A percentile compares a stretch with the other conserved stretches of the same genome.
These are phyloP conservation scores for Amanita rimosa DNA, from an alignment of 768 basidiomycete genomes.

Conservation along the genomic window DNA sequence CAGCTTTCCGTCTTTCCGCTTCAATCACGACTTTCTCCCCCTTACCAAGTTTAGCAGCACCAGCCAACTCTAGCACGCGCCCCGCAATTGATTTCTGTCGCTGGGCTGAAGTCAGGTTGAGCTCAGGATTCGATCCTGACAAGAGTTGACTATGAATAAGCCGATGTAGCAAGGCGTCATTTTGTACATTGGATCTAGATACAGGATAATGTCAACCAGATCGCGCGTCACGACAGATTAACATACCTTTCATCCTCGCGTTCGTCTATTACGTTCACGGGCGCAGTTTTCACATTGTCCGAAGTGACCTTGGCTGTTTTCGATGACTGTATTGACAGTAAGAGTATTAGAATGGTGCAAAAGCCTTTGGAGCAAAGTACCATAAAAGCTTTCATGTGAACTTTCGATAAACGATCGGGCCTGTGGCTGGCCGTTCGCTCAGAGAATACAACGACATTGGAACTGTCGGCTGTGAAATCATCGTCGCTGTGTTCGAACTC, in stretches of 20 bases:
- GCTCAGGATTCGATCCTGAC: constrained; percentile 58
- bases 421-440: constrained; percentile 13
- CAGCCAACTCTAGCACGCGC: constrained; percentile 63
- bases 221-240: not conserved
- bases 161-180: constrained; percentile 69
- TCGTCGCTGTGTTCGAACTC: constrained; percentile 36
- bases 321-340: constrained; percentile 45
- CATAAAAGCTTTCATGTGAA: constrained; percentile 65
- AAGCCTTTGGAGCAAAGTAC: constrained; percentile 28
- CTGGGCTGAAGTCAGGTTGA: constrained; percentile 53
- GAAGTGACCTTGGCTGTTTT: constrained; percentile 54
- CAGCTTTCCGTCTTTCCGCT: constrained; percentile 57
- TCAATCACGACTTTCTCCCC: constrained; percentile 54
- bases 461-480: constrained; percentile 25
- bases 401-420: constrained; percentile 19
- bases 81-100: constrained; percentile 68
- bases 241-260: constrained; percentile 46
- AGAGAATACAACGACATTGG: constrained; percentile 49
- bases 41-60: constrained; percentile 58
- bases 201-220: not conserved
- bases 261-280: constrained; percentile 23
- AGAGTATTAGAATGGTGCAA: not conserved
- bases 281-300: constrained; percentile 13
- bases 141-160: constrained; percentile 72
- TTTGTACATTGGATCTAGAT: constrained; percentile 58